These are phyloP conservation scores for Penicillium psychrofluorescens DNA, from an alignment of 495 filamentous ascomycete genomes.

Conservation along the genomic window DNA sequence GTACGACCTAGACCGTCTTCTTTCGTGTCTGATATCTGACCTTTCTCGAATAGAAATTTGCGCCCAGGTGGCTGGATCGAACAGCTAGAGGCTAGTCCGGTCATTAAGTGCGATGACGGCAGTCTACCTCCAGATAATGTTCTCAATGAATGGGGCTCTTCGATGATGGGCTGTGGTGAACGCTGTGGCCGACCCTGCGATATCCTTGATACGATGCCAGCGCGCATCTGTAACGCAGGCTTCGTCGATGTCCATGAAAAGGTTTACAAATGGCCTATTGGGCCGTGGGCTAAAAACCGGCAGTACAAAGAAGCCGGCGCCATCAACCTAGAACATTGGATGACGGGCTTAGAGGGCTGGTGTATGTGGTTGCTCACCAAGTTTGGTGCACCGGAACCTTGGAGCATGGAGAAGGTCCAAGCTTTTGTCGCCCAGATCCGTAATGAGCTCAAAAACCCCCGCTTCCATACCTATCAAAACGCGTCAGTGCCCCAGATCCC, in stretches of 20 bases:
- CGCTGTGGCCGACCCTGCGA: conserved; percentile 9
- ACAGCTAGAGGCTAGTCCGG: conserved; percentile 38
- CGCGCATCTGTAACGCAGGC: conserved; percentile 22
- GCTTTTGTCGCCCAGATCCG: conserved; percentile 14
- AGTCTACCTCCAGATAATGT: conserved; percentile 22
- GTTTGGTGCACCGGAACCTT: conserved; percentile 13
- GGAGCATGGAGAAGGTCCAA: conserved; percentile 18
- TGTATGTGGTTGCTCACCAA: conserved; percentile 21
- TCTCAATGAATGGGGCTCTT: conserved; percentile 13
- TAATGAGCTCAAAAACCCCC: conserved; percentile 13
- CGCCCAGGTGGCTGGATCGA: conserved; percentile 51
- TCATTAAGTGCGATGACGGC: conserved; percentile 37
- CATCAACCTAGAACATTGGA: conserved; percentile 52
- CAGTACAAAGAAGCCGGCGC: conserved; percentile 58
- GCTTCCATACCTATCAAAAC: conserved; percentile 10
- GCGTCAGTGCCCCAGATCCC: conserved; percentile 2
- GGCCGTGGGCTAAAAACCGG: conserved; percentile 59
- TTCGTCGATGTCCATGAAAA: conserved; percentile 30
- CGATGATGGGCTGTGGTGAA: conserved; percentile 12
- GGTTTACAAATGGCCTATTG: conserved; percentile 57
- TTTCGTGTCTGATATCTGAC: neutral
- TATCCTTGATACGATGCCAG: conserved; percentile 11
- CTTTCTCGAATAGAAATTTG: conserved; percentile 8
- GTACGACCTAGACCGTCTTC: neutral
- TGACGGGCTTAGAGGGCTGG: conserved; percentile 23